phyloP scores from a whole-genome alignment of 352 stramenopile genomes.

The Pythium dissotocum region DNA sequence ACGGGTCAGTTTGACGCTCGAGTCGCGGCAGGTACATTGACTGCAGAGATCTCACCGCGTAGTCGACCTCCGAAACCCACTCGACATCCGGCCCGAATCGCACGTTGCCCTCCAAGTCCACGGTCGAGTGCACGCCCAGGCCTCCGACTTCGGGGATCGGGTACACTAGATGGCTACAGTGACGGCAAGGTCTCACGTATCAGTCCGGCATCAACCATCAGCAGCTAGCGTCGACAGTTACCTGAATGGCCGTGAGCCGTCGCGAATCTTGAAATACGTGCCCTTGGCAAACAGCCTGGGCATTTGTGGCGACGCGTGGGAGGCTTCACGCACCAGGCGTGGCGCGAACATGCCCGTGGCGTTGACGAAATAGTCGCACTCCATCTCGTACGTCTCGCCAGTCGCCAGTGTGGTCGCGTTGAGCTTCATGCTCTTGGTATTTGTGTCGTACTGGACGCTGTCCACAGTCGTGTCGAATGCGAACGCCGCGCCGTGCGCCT shows the following conservation, averaged over 20 bases:
- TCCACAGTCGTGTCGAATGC: constrained; percentile 69
- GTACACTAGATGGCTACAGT: constrained; percentile 91
- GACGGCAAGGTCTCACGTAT: not conserved
- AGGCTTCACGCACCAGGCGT: constrained; percentile 27
- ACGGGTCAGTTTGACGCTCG: not conserved
- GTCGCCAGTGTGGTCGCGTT: constrained; percentile 32
- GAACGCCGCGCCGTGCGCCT: constrained; percentile 85
- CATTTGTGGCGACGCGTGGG: constrained; percentile 31
- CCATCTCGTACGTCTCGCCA: constrained; percentile 60
- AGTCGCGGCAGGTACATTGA: not conserved
- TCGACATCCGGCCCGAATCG: constrained; percentile 97
- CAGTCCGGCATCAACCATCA: not conserved
- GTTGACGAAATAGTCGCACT: constrained; percentile 93
- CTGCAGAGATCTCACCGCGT: constrained; percentile 43
- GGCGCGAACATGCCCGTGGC: constrained; percentile 86
- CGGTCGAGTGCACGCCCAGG: constrained; percentile 95
- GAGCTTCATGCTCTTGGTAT: constrained; percentile 8
- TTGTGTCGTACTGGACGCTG: constrained; percentile 33
- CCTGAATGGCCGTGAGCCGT: constrained; percentile 58
- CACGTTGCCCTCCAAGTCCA: constrained; percentile 91
- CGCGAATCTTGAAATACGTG: constrained; percentile 93
- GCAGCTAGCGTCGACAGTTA: constrained; percentile 13
- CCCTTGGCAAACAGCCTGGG: constrained; percentile 91
- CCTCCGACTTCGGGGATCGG: constrained; percentile 94
- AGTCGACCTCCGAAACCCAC: constrained; percentile 91